Base-by-base conservation (phyloP, 2,329 filamentous ascomycete genomes). In the Lachnum nothofagi region DNA sequence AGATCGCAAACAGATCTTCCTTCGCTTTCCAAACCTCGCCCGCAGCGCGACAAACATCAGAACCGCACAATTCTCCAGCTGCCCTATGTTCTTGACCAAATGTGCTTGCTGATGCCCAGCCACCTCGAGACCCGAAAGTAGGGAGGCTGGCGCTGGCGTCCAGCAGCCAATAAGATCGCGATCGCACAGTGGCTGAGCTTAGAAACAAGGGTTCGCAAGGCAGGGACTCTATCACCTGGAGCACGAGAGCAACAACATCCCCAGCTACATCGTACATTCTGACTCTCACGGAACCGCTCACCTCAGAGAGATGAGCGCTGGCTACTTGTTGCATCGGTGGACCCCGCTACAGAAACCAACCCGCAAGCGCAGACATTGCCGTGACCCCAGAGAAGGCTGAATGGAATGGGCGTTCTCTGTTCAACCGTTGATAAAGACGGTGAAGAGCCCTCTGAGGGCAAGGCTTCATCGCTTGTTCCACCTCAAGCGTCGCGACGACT, bases 381-480 rank as follows among this genome's bases (percentile, higher is more conserved):
- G 38, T 39, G 43, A 35, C n/a, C 34, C 47, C 44, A 43, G 41
- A 41, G 34, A 46, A 49, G 49, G 52, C 52, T 49, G 42, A 52
- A 41, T 56, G 57, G 51, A 41, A 63, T 63, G 61, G 62, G 61
- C 48, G 46, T 48, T 50, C 45, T 60, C 38, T 64, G 61, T 51
- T 63, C 58, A 16, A 51, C 49, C 31, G 47, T 57, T 53, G 51
- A 59, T 57, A 63, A 63, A 60, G 60, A 60, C 35, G 53, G 58
- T n/a, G 58, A 57, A 48, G 60, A 57, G 31, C 49, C 56, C 33
- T 39, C 51, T n/a, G 56, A 57, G 42, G 45, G 44, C 39, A 59
- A 61, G 38, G 42, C 48, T 51, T 51, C 57, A 47, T 49, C 38
- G 23, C 47, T 54, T 33, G 31, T 42, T 45, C 44, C 34, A 23